phyloP scores from a whole-genome alignment of 1,284 basidiomycete species.

The Moesziomyces parantarcticus region DNA sequence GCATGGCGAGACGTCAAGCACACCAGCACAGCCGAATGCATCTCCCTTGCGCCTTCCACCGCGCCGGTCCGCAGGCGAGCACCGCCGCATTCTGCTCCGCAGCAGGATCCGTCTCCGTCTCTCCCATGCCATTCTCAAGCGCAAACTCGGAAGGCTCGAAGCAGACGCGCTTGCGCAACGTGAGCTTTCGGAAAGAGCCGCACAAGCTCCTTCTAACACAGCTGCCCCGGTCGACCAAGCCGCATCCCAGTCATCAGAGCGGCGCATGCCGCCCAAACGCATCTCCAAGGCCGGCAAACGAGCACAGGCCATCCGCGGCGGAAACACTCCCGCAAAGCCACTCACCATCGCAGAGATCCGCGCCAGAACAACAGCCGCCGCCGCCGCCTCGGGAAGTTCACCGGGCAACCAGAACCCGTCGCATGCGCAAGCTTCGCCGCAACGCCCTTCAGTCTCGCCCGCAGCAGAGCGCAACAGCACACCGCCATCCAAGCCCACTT shows the following conservation, averaged over 20 bases:
- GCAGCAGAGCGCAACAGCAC: no score
- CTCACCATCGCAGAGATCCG: slow-evolving; percentile 40
- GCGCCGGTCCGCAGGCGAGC: slow-evolving; percentile 19
- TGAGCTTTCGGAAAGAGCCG: not conserved
- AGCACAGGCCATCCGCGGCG: slow-evolving; percentile 35
- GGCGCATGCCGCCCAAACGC: slow-evolving; percentile 17
- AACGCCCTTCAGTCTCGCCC: no score
- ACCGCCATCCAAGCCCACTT: not conserved
- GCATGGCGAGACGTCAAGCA: no score
- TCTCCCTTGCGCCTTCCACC: slow-evolving; percentile 9
- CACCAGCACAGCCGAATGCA: no score
- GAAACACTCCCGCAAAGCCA: slow-evolving; percentile 16
- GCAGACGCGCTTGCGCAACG: not conserved
- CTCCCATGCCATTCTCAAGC: slow-evolving; percentile 6
- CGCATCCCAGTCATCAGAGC: slow-evolving; percentile 5
- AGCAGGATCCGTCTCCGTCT: slow-evolving; percentile 26
- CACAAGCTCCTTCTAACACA: slow-evolving; percentile 3
- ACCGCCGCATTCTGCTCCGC: slow-evolving; percentile 6
- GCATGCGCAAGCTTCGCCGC: no score
- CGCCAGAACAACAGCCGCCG: slow-evolving; percentile 19
- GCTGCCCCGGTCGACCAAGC: not conserved
- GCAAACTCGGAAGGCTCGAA: slow-evolving; percentile 9
- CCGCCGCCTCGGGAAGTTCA: slow-evolving; percentile 5
- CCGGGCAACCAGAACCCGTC: not conserved
- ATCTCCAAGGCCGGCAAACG: slow-evolving; percentile 29